Conservation (phyloP, 208 protist species). For the Leishmania lainsoni region DNA sequence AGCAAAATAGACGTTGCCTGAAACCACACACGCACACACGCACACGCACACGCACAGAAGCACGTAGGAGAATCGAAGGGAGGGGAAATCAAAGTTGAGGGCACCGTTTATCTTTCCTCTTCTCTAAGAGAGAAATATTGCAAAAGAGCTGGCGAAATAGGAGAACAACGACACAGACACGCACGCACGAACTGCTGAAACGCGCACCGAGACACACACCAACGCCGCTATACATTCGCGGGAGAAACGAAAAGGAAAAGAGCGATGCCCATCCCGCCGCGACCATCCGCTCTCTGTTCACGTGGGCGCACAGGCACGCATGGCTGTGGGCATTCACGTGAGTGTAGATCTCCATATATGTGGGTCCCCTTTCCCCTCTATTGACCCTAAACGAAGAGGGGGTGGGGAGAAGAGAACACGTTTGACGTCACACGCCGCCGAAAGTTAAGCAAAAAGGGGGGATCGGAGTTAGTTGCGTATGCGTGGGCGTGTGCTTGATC, state of each 20-base stretch:
- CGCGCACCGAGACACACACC: neutral
- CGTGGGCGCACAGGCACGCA: neutral
- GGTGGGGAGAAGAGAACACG: constrained; percentile 5
- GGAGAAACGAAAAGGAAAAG: constrained; percentile 6
- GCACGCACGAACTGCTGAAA: constrained; percentile 6
- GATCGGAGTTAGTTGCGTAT: neutral
- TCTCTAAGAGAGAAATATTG: neutral
- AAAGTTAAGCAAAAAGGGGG: constrained; percentile 1
- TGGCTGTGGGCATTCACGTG: neutral
- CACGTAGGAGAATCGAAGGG: neutral
- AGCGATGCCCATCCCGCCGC: neutral
- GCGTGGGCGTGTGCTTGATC: neutral
- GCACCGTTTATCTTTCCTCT: neutral
- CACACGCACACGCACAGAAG: neutral
- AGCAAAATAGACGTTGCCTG: neutral
- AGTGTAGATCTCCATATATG: neutral
- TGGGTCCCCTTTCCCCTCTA: neutral
- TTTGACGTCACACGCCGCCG: neutral
- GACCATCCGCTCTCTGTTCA: neutral
- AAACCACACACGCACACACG: neutral
- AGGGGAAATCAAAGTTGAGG: neutral
- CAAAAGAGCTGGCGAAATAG: neutral
- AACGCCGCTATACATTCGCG: neutral
- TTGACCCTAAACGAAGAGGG: neutral
- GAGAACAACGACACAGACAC: neutral